Evolutionary conservation across 352 stramenopile genomes (phyloP).

Genomic region (Phytophthora pinifolia): DNA sequence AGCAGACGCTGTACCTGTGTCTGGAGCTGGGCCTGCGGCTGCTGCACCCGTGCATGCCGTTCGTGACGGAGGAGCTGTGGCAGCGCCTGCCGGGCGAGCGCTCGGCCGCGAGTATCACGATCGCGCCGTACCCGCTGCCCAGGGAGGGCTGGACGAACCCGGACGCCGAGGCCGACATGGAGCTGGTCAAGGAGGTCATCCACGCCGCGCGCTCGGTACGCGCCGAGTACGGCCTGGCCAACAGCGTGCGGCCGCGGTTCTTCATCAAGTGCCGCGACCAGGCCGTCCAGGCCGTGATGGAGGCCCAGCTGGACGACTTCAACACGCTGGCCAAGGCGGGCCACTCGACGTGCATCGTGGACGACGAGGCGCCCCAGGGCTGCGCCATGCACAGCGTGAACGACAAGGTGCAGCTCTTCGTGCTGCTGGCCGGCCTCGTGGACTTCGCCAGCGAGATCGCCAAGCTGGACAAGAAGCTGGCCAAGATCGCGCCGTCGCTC

Average conservation of each 20-base stretch:
- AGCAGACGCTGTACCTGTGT: conserved; percentile 86
- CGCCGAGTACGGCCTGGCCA: conserved; percentile 82
- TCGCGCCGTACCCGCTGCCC: conserved; percentile 76
- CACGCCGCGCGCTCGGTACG: conserved; percentile 95
- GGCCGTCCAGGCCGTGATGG: conserved; percentile 68
- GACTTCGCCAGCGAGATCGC: conserved; percentile 90
- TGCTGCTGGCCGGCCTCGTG: conserved; percentile 82
- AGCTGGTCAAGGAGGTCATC: conserved; percentile 94
- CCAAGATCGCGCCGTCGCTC: conserved; percentile 77
- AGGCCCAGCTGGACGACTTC: conserved; percentile 93
- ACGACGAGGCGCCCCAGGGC: conserved; percentile 77
- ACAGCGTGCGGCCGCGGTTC: conserved; percentile 78
- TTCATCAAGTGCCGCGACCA: conserved; percentile 91
- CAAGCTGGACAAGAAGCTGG: conserved; percentile 90
- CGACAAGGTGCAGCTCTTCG: conserved; percentile 90
- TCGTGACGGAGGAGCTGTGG: conserved; percentile 96
- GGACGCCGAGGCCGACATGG: conserved; percentile 92
- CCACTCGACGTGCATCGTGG: conserved; percentile 87
- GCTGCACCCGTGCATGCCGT: conserved; percentile 98
- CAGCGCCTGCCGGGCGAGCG: conserved; percentile 81
- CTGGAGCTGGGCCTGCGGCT: conserved; percentile 87
- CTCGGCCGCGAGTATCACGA: conserved; percentile 70
- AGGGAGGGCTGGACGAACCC: conserved; percentile 86
- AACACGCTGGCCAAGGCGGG: conserved; percentile 93
- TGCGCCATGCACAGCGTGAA: conserved; percentile 95